A percentile compares a stretch with the other conserved stretches of the same genome.
phyloP scores from a whole-genome alignment of 345 rosid genomes.

The Orychophragmus violaceus region DNA sequence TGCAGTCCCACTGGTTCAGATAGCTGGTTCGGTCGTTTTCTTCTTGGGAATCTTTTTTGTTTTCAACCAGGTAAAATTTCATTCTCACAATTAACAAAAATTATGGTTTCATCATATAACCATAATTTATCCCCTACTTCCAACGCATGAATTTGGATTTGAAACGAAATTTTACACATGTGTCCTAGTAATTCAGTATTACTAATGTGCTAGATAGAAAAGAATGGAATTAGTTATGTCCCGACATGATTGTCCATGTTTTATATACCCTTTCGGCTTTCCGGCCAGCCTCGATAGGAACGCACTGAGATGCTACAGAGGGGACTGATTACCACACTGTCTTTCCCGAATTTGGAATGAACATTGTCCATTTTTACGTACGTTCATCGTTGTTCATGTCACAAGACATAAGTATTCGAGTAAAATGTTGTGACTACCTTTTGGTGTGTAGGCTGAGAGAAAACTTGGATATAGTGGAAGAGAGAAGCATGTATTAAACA shows the following conservation, averaged over 20 bases:
- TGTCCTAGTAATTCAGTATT: not conserved
- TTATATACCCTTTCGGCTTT: no score
- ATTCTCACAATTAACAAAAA: not conserved
- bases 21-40: conserved; percentile 52
- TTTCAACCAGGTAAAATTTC: conserved; percentile 49
- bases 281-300: no score
- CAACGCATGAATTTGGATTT: not conserved
- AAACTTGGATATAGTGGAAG: conserved; percentile 36
- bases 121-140: not conserved
- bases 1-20: conserved; percentile 58
- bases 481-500: conserved; percentile 53
- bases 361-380: not conserved
- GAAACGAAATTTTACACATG: not conserved
- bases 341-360: no score
- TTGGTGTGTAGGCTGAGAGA: conserved; percentile 45
- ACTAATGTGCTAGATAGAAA: not conserved
- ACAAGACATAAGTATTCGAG: not conserved
- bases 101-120: not conserved
- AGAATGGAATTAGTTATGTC: not conserved
- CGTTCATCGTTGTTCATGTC: not conserved
- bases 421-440: no score
- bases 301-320: no score
- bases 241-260: no score
- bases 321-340: no score
- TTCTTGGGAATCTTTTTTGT: conserved; percentile 56